Base-by-base conservation (phyloP, 345 rosid species). In the Linum trigynum region DNA sequence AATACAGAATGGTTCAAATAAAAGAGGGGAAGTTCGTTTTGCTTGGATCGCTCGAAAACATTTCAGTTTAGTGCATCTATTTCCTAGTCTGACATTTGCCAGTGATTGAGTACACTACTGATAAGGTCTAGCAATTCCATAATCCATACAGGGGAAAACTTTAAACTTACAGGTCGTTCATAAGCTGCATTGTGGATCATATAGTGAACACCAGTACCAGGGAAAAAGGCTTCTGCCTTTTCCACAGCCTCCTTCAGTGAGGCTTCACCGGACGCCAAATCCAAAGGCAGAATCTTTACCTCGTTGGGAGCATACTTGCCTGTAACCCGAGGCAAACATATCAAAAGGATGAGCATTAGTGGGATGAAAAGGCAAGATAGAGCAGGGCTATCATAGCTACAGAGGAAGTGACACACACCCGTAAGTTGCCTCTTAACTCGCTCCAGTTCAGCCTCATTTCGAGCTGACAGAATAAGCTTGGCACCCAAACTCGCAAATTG, bases 181-280 rank as follows among this genome's bases (percentile, higher is more conserved):
- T 70, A 90, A 56, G 98, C 98, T 40, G 97, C 98, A 63, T 92
- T 92, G 64, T 92, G 97, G 59, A 92, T 68, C 97, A 92, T 78
- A 72, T 83, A 84, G 75, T 92, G 86, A 72, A 92, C 81, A 65
- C 97, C 96, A 68, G 74, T 67, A 55, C 79, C 87, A 60, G 87
- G 62, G 66, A 90, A 92, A 66, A 77, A 81, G 35, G 81, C 82
- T 63, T 86, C 85, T 11, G 96, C 96, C 77, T 81, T 78, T 67
- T 86, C 85, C 38, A 87, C 97, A n/a, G 79, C 90, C 71, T 71
- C 81, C 69, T 63, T 81, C 51, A 92, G 90, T 6, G 80, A 78
- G 61, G 68, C 86, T 76, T 90, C 97, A 36, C 88, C 84, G 2
- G 90, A 86, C 16, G 94, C 85, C 85, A 92, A 79, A 81, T 92